phyloP scores from a whole-genome alignment of 208 protist genomes.

The Crithidia expoeki region DNA sequence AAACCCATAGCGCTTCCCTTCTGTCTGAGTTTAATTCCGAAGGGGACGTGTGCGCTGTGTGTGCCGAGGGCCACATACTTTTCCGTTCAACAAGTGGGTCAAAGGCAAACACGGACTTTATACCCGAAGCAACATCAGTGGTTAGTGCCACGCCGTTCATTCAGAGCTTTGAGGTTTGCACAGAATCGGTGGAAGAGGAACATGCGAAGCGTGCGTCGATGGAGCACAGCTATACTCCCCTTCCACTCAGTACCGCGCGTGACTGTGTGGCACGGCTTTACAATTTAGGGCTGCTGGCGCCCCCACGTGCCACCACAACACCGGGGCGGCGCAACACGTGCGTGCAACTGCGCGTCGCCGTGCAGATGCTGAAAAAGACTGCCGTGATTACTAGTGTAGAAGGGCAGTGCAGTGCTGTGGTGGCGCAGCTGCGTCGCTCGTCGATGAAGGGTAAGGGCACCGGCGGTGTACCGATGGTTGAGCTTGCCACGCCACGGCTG shows the following conservation, averaged over 20 bases:
- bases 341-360: not conserved
- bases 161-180: not conserved
- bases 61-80: constrained; percentile 18
- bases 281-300: constrained; percentile 16
- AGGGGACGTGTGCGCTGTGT: constrained; percentile 7
- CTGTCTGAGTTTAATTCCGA: not conserved
- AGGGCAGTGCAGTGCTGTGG: not conserved
- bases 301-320: constrained; percentile 5
- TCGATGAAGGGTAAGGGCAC: not conserved
- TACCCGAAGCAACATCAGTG: not conserved
- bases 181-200: constrained; percentile 12
- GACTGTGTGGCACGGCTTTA: constrained; percentile 23
- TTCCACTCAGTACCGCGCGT: constrained; percentile 1
- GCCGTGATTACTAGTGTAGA: not conserved
- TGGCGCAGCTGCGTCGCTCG: constrained; percentile 10
- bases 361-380: constrained; percentile 2
- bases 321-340: not conserved
- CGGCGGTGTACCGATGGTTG: not conserved
- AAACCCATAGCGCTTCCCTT: not conserved
- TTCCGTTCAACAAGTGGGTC: not conserved
- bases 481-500: constrained; percentile 13
- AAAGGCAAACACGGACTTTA: not conserved
- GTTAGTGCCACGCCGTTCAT: not conserved
- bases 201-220: not conserved
- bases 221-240: not conserved